Conservation (phyloP, 1,284 basidiomycete genomes). For the Leccinum solheimii region DNA sequence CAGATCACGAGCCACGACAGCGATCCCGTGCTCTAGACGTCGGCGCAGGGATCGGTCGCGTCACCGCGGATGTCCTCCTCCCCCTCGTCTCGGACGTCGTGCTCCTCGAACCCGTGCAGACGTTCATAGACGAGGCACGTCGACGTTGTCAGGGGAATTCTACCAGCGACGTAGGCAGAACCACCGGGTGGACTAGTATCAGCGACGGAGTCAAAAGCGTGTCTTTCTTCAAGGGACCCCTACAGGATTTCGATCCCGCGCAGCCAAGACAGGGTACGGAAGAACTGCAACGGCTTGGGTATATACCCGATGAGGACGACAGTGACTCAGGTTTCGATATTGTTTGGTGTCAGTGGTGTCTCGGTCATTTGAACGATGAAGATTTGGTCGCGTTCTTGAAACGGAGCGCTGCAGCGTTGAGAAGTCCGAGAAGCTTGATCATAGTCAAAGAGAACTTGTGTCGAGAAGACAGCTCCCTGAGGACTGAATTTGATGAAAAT, state of each 20-base stretch:
- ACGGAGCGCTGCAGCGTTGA: slow-evolving; percentile 58
- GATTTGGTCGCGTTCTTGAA: slow-evolving; percentile 79
- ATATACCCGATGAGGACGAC: slow-evolving; percentile 47
- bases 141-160: slow-evolving; percentile 41
- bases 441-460: slow-evolving; percentile 94
- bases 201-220: slow-evolving; percentile 68
- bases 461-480: slow-evolving; percentile 56
- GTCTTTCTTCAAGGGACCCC: slow-evolving; percentile 73
- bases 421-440: slow-evolving; percentile 57
- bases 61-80: slow-evolving; percentile 82
- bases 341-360: slow-evolving; percentile 95
- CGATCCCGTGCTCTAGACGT: slow-evolving; percentile 83
- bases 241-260: slow-evolving; percentile 76
- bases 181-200: slow-evolving; percentile 65
- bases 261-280: slow-evolving; percentile 44
- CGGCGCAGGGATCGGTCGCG: slow-evolving; percentile 89
- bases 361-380: slow-evolving; percentile 79
- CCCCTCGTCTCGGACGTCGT: slow-evolving; percentile 84
- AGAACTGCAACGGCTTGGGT: slow-evolving; percentile 60
- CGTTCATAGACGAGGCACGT: slow-evolving; percentile 75
- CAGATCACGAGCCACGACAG: slow-evolving; percentile 9
- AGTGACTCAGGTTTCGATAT: slow-evolving; percentile 65
- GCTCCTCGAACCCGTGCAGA: slow-evolving; percentile 81
- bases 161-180: slow-evolving; percentile 19
- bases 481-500: slow-evolving; percentile 75